Base-by-base conservation (phyloP, 768 basidiomycete genomes). In the Boletus sp. region DNA sequence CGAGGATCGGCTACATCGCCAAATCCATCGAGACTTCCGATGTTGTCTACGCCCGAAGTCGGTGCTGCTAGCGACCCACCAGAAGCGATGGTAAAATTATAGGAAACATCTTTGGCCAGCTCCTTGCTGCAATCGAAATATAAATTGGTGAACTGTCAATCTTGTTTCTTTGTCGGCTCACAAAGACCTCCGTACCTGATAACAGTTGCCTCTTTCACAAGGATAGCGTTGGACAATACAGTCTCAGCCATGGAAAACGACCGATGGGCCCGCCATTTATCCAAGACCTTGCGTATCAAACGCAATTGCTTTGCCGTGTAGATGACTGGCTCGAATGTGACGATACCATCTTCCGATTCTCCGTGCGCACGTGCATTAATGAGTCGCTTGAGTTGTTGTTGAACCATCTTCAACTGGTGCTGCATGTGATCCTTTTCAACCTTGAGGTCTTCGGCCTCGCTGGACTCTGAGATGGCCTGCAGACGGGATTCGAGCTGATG, bases 371-470 rank as follows among this genome's bases (percentile, higher is more conserved):
- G 80, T 37, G 87, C 87, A 67, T 90, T 86, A 58, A 90, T 80
- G 46, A 92, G 79, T 29, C 89, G 83, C 71, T 81, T 90, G 83
- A 96, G 91, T 71, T 93, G 91, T 54, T 77, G 78, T 55, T 87
- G 87, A 49, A 96, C 86, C 50, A 92, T 76, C 67, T 81, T 83
- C 60, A 96, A 78, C 66, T 96, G 93, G 61, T 88, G 87, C 62
- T 95, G 86, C 89, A 97, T 90, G 73, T 96, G 92, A 50, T 92
- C 90, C 74, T 92, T 94, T 76, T 95, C 93, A 42, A 86, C 85
- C 67, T 89, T 90, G 56, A 94, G 74, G 71, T 94, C 92, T 65
- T 94, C 92, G 8, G 89, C 86, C 69, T 94, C 89, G 18, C 76
- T 79, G 40, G 84, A 86, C 65, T 88, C 83, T 2, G 88, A 76